These are phyloP conservation scores for Ilex asprella DNA, from an alignment of 257 asterid genomes.

Conservation along the genomic window DNA sequence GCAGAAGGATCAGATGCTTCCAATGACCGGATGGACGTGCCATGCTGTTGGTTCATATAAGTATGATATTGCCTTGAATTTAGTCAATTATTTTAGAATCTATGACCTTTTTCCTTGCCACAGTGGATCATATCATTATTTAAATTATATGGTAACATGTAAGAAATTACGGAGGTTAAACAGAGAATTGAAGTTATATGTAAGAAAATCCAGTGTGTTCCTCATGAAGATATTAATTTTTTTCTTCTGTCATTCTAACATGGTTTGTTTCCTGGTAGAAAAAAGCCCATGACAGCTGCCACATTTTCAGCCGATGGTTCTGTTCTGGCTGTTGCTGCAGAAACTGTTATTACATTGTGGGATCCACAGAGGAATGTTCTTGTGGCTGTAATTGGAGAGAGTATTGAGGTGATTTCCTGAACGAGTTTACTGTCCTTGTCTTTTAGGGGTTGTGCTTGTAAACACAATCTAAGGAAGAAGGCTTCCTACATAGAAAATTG, in stretches of 20 bases:
- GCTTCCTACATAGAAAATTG: background rate
- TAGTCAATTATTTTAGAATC: background rate
- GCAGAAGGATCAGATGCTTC: conserved; percentile 30
- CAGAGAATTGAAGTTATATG: no score
- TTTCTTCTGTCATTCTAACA: background rate
- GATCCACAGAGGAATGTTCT: conserved; percentile 76
- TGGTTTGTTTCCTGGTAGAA: conserved; percentile 37
- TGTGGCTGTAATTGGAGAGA: conserved; percentile 80
- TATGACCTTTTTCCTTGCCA: background rate
- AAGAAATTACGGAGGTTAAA: no score
- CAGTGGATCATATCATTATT: no score
- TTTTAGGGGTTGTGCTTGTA: no score
- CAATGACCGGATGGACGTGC: conserved; percentile 78
- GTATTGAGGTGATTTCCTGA: conserved; percentile 46
- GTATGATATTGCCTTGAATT: conserved; percentile 32
- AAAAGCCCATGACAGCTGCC: conserved; percentile 79
- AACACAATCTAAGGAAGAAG: no score
- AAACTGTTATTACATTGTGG: conserved; percentile 81
- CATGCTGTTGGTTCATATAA: conserved; percentile 97
- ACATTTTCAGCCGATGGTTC: conserved; percentile 88
- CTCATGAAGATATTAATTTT: no score
- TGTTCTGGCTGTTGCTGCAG: conserved; percentile 93
- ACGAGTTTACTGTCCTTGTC: background rate
- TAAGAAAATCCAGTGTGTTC: no score
- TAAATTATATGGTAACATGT: no score